A percentile compares a stretch with the other conserved stretches of the same genome.
phyloP scores from a whole-genome alignment of 164 flowering plant genomes.

The Saururus chinensis region DNA sequence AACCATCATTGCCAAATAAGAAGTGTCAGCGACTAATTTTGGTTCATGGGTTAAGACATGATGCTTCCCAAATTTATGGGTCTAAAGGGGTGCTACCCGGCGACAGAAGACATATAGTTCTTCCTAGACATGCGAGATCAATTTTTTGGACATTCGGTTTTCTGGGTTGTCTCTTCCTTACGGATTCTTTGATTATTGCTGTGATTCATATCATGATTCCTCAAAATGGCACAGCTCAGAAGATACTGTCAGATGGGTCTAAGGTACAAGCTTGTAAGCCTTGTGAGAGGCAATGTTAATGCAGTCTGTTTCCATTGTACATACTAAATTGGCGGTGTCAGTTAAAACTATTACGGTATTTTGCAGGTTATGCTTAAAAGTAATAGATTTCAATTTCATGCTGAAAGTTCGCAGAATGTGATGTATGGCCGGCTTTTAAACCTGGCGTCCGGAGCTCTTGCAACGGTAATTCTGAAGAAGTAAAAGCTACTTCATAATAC shows the following conservation, averaged over 20 bases:
- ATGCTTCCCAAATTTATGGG: constrained; percentile 19
- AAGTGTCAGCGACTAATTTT: constrained; percentile 19
- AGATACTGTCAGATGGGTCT: constrained; percentile 7
- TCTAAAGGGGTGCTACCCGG: constrained; percentile 23
- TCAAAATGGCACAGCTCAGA: constrained; percentile 16
- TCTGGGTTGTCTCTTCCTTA: constrained; percentile 40
- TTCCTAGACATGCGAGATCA: constrained; percentile 36
- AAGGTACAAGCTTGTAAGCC: constrained; percentile 27
- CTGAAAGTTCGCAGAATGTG: constrained; percentile 24
- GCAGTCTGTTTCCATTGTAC: background rate
- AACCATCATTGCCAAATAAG: constrained; percentile 18
- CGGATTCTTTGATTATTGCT: constrained; percentile 65
- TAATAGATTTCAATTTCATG: constrained; percentile 9
- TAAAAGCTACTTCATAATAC: background rate
- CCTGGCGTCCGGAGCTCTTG: constrained; percentile 58
- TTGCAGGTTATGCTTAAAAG: constrained; percentile 17
- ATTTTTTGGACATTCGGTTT: constrained; percentile 34
- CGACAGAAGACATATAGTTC: constrained; percentile 41
- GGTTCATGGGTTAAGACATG: constrained; percentile 39
- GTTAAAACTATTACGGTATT: background rate
- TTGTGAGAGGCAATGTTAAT: background rate
- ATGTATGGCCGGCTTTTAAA: constrained; percentile 60
- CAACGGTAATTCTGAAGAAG: constrained; percentile 30
- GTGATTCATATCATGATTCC: constrained; percentile 32
- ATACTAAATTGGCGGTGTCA: background rate